These are phyloP conservation scores for Schoenoplectus tabernaemontani DNA, from an alignment of 202 grass and related monocot genomes.

Conservation along the genomic window DNA sequence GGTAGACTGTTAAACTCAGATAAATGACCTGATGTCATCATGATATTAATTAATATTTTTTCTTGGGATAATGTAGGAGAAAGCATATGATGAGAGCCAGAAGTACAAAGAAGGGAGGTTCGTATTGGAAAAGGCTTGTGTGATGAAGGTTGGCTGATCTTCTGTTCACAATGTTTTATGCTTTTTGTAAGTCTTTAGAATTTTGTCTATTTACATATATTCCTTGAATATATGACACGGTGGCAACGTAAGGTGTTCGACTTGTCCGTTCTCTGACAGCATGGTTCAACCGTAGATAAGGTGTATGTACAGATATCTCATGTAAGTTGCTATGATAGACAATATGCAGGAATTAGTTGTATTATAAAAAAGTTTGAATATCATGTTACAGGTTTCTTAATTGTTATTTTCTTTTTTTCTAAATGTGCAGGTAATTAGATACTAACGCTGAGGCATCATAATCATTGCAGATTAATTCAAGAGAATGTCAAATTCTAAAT, in stretches of 20 bases:
- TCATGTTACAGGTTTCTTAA: neutral
- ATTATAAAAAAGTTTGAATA: neutral
- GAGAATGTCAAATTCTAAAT: neutral
- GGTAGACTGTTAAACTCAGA: neutral
- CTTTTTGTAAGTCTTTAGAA: slow-evolving; percentile 6
- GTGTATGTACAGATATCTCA: slow-evolving; percentile 1
- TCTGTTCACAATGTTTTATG: slow-evolving; percentile 12
- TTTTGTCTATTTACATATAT: slow-evolving; percentile 13
- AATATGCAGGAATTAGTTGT: neutral
- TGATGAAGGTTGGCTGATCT: slow-evolving; percentile 64
- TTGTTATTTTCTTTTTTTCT: neutral
- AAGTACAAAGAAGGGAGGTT: slow-evolving; percentile 93
- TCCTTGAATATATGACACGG: neutral
- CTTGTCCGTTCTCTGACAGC: slow-evolving; percentile 4
- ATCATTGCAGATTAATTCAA: neutral
- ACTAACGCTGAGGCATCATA: neutral
- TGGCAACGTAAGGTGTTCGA: slow-evolving; percentile 5
- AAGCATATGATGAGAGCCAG: slow-evolving; percentile 68
- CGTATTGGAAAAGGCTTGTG: slow-evolving; percentile 69
- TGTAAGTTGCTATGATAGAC: neutral
- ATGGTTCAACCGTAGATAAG: neutral
- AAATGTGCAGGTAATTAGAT: slow-evolving; percentile 16
- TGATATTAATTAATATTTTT: neutral
- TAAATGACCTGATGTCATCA: neutral
- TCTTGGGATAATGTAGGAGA: slow-evolving; percentile 42